Base-by-base conservation (phyloP, 345 rosid species). In the Salix udensis region DNA sequence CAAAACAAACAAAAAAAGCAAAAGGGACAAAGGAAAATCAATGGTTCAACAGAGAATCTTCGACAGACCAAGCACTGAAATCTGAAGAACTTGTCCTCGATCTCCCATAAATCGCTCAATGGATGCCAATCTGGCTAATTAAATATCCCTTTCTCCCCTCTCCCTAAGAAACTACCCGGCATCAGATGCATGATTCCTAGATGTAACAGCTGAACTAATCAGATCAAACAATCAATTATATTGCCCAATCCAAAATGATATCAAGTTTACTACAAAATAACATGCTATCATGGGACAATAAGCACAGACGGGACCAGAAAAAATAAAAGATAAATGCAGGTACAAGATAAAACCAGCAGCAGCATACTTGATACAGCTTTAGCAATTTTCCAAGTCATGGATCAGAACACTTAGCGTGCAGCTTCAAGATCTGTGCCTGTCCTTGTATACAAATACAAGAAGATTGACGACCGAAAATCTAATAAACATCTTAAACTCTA, bases 401-500 rank as follows among this genome's bases (percentile, higher is more conserved):
- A 28, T 46, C 16, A 28, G 42, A 76, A 60, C 24, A 58, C 28
- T 8, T 60, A 24, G 37, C 15, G 7, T 13, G 34, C 65, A 65
- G 42, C 71, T 65, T 64, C 55, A 24, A 71, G 23, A 65, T 50
- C 14, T 19, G 26, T 21, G 68, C 58, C 61, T 26, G 44, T 60
- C 60, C 40, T 71, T 42, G 10, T 52, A 66, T 19, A 21, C 44
- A 34, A 26, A 71, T 72, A 65, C 67, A 72, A n/a, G 37, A 52
- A 24, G 16, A 58, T 44, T 21, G 65, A 21, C 26, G 2, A 7
- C 61, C 48, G 5, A 65, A 64, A 36, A 36, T 71, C 65, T 61
- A 31, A 52, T 37, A 50, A 70, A 77, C 80, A 71, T 64, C 55
- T 40, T 14, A 52, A 50, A 77, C 40, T 34, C 73, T 34, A 76